Evolutionary conservation across 495 filamentous ascomycete genomes (phyloP), one percentile per base, ranked within the genome.

Genomic region (Xylaria venustula): DNA sequence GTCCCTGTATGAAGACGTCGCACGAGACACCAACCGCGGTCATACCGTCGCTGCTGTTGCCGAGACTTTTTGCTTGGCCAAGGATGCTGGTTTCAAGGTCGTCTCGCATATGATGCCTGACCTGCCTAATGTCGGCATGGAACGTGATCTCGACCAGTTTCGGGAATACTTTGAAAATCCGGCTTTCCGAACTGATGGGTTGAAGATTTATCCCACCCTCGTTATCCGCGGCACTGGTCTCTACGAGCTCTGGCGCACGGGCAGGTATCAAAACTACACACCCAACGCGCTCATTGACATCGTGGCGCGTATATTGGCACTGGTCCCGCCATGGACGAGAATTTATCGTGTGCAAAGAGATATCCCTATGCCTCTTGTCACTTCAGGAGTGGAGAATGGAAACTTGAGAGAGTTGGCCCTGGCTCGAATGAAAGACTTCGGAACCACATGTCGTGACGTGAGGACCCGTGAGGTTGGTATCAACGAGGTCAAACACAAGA

Each of bases 61-160:
- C 14, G 90, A 98, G 73, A 98, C 93, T 0, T 98, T 98, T 74
- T 91, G 87, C 66, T 82, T 96, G 17, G 87, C 95, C 56, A 98
- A 98, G 75, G 94, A 98, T 74, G 91, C 95, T 25, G 94, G 94
- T 15, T 98, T 96, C 83, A 98, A 98, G 74, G 93, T 98, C 7
- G 94, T 98, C 64, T 92, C 88, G 62, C 94, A 98, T 74, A 98
- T 98, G 94, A 98, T 98, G 94, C 94, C 94, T 14, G 94, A 98
- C 70, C 79, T 98, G 26, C 94, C 94, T 12, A 98, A 98, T 67
- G 94, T 98, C 5, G 94, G 94, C 57, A 95, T 97, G 90, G 95
- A 98, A 76, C 88, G 94, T 61, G 94, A 98, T 71, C 79, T 98
- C 25, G 92, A 93, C 69, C 94, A 98, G 65, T 98, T 98, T 77